Base-by-base conservation (phyloP, 345 rosid genomes). In the Rhodamnia argentea region DNA sequence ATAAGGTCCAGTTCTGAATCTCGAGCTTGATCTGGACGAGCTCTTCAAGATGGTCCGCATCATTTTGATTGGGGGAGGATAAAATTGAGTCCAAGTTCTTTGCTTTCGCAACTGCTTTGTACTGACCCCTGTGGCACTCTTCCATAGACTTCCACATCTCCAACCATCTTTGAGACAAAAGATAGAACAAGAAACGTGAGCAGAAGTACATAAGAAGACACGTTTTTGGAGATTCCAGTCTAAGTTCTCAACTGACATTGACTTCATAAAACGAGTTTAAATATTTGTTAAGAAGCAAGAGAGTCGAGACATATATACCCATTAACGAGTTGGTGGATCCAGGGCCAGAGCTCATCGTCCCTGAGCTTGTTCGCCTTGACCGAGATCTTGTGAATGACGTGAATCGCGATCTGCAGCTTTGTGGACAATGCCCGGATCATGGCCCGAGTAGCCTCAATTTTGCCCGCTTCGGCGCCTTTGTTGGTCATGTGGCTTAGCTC, bases 301-400 rank as follows among this genome's bases (percentile, higher is more conserved):
- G 11, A 59, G 50, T 84, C 16, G 23, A 86, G n/a, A 86, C 22
- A 62, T 64, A 62, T 64, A 10, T 92, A 94, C 98, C 94, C 92
- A 84, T 88, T 89, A 75, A 92, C 87, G 87, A 94, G 84, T 29
- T 92, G 90, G 78, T 84, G 88, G 60, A 93, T 88, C n/a, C 89
- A 92, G 8, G 91, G 92, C 94, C 96, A 94, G 85, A 95, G 82
- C 75, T 95, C 96, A 70, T 93, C 94, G 86, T 95, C 95, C 85
- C 94, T 92, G 54, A 94, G 85, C 87, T 91, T 90, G 86, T 88
- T 93, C 60, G 92, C 93, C 27, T 78, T 87, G 16, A 87, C 51
- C 20, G 95, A 93, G 50, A 92, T 93, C 86, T 86, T 94, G 86
- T 94, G 92, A 83, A 94, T 91, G 57, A 93, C 94, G 40, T 93